A percentile compares a stretch with the other conserved stretches of the same genome.
phyloP scores from a whole-genome alignment of 2,329 filamentous ascomycete genomes.

The Fusarium aywerte region DNA sequence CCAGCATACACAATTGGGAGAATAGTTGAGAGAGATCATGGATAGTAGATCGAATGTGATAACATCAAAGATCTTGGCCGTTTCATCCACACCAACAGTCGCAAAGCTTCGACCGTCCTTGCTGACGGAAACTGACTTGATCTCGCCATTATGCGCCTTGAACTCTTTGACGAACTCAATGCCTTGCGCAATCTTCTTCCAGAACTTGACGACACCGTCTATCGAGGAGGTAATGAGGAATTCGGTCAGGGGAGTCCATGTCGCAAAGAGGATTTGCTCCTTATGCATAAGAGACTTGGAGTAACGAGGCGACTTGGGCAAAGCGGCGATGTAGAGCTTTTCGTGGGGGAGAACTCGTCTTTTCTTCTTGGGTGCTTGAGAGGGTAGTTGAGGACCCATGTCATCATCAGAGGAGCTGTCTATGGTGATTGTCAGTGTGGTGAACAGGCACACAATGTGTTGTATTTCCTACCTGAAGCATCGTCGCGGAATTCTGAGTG shows the following conservation, averaged over 20 bases:
- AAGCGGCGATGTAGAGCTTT: constrained; percentile 90
- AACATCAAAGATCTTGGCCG: constrained; percentile 82
- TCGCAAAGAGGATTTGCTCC: constrained; percentile 89
- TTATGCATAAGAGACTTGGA: constrained; percentile 99
- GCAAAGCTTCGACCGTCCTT: constrained; percentile 93
- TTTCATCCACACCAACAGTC: constrained; percentile 81
- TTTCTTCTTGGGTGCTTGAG: constrained; percentile 87
- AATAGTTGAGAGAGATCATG: constrained; percentile 81
- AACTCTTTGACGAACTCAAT: constrained; percentile 99
- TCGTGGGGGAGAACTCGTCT: constrained; percentile 90
- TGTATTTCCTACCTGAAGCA: constrained; percentile 51
- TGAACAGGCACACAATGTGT: constrained; percentile 4
- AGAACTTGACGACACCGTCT: constrained; percentile 98
- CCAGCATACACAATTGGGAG: constrained; percentile 87
- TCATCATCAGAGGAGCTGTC: constrained; percentile 87
- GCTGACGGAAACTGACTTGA: constrained; percentile 85
- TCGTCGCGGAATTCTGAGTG: constrained; percentile 66
- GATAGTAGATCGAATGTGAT: constrained; percentile 89
- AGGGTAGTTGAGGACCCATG: constrained; percentile 91
- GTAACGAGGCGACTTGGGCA: constrained; percentile 84
- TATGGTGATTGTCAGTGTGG: constrained; percentile 42
- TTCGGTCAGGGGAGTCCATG: constrained; percentile 89
- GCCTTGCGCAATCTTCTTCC: constrained; percentile 92
- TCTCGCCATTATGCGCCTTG: constrained; percentile 86
- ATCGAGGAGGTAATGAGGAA: constrained; percentile 94